Evolutionary conservation across 192 early-diverging fungal genomes (phyloP).

Genomic region (Umbelopsis vinacea): DNA sequence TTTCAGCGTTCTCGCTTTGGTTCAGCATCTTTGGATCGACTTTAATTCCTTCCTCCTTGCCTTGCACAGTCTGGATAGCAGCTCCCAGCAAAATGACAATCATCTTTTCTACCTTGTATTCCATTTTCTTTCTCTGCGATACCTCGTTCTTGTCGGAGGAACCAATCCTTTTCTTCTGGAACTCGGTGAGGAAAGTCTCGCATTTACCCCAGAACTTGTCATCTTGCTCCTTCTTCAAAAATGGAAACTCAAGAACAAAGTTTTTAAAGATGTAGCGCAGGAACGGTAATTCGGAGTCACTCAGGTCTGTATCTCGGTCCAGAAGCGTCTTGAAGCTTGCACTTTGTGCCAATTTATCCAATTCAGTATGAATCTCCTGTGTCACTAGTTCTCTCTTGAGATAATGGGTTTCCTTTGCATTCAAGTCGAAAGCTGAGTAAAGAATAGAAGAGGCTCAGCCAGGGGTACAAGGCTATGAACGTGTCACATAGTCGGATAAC

Average conservation of each 20-base stretch:
- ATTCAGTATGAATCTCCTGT: conserved; percentile 49
- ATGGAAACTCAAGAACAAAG: conserved; percentile 53
- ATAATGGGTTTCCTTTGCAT: conserved; percentile 54
- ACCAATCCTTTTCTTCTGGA: conserved; percentile 41
- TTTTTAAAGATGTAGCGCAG: conserved; percentile 48
- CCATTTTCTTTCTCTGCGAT: conserved; percentile 36
- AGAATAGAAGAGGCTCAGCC: background rate
- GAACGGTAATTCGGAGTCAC: conserved; percentile 46
- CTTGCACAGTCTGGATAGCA: conserved; percentile 36
- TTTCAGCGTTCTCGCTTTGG: background rate
- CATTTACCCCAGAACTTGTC: conserved; percentile 53
- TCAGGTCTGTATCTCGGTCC: conserved; percentile 28
- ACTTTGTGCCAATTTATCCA: conserved; percentile 33
- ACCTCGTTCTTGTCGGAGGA: conserved; percentile 25
- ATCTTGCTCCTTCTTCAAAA: conserved; percentile 43
- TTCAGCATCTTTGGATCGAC: conserved; percentile 7
- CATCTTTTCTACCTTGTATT: conserved; percentile 39
- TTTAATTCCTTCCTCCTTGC: conserved; percentile 33
- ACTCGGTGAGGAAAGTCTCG: conserved; percentile 52
- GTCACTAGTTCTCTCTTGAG: conserved; percentile 57
- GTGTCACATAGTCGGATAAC: background rate
- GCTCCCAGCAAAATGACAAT: conserved; percentile 36
- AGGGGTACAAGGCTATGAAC: background rate
- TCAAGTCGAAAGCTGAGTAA: conserved; percentile 15
- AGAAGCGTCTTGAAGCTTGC: conserved; percentile 23